Percentiles rank a stretch among this genome's conserved stretches.
Conservation (phyloP, 371 early-diverging fungal species). For the Antonospora locustae region DNA sequence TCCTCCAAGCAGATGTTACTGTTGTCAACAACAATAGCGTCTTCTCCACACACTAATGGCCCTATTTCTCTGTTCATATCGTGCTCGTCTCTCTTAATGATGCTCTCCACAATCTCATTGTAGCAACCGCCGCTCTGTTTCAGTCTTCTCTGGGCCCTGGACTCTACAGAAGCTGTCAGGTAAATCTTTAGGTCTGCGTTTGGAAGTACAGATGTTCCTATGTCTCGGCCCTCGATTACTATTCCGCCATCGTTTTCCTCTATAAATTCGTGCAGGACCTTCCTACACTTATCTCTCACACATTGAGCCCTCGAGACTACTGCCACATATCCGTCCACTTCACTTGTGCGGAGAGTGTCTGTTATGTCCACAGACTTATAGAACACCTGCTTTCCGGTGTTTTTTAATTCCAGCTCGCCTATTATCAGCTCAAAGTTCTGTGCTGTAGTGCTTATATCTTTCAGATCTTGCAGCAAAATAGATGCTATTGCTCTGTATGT, state of each 20-base stretch:
- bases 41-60: slow-evolving; percentile 64
- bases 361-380: slow-evolving; percentile 62
- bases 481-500: slow-evolving; percentile 55
- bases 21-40: slow-evolving; percentile 69
- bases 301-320: slow-evolving; percentile 60
- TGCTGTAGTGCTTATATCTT: background rate
- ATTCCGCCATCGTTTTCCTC: slow-evolving; percentile 57
- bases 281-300: slow-evolving; percentile 59
- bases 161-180: slow-evolving; percentile 61
- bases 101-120: slow-evolving; percentile 42
- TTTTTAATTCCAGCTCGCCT: background rate
- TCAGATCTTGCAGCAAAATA: slow-evolving; percentile 21
- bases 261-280: slow-evolving; percentile 58
- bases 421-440: background rate
- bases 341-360: slow-evolving; percentile 58
- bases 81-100: slow-evolving; percentile 59
- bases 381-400: slow-evolving; percentile 46
- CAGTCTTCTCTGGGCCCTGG: slow-evolving; percentile 65
- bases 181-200: slow-evolving; percentile 74
- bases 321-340: slow-evolving; percentile 60
- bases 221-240: slow-evolving; percentile 82
- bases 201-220: slow-evolving; percentile 71
- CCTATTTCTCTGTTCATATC: slow-evolving; percentile 63
- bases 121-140: slow-evolving; percentile 22
- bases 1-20: slow-evolving; percentile 61